These are phyloP conservation scores for Crassisporium funariophilum DNA, from an alignment of 768 basidiomycete genomes.

Conservation along the genomic window DNA sequence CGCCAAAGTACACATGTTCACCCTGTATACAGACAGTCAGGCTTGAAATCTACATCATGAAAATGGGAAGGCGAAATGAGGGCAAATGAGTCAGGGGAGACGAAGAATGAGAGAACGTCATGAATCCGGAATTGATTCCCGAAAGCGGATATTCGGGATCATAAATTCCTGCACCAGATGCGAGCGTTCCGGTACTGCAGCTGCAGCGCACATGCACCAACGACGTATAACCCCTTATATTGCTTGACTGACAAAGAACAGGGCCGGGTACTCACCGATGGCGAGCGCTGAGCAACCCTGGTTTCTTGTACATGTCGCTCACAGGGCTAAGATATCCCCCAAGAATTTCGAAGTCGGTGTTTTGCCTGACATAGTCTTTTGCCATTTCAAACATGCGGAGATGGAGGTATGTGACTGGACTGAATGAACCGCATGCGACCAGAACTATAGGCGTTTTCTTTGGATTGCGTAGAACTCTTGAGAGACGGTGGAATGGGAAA, in stretches of 20 bases:
- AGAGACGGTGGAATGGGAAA: constrained; percentile 69
- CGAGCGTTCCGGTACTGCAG: too few species aligned
- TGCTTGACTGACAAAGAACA: background rate
- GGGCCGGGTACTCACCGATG: constrained; percentile 70
- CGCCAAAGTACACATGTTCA: constrained; percentile 86
- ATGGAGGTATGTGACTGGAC: constrained; percentile 96
- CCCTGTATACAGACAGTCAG: constrained; percentile 47
- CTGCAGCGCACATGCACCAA: too few species aligned
- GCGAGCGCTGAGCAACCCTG: constrained; percentile 82
- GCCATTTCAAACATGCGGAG: constrained; percentile 99
- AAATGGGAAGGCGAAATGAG: constrained; percentile 12
- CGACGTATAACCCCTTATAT: too few species aligned
- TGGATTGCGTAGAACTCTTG: constrained; percentile 55
- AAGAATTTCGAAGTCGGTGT: constrained; percentile 91
- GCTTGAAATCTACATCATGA: constrained; percentile 17
- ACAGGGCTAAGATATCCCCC: constrained; percentile 97
- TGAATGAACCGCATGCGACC: constrained; percentile 97
- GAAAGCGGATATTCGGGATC: constrained; percentile 21
- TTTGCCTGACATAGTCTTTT: constrained; percentile 90
- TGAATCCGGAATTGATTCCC: constrained; percentile 23
- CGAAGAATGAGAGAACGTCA: constrained; percentile 13
- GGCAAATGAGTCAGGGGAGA: constrained; percentile 17
- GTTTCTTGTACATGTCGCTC: constrained; percentile 95
- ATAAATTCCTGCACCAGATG: too few species aligned
- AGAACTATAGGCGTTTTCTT: constrained; percentile 86